Conservation (phyloP, 192 early-diverging fungal species). For the Coemansia pectinata region DNA sequence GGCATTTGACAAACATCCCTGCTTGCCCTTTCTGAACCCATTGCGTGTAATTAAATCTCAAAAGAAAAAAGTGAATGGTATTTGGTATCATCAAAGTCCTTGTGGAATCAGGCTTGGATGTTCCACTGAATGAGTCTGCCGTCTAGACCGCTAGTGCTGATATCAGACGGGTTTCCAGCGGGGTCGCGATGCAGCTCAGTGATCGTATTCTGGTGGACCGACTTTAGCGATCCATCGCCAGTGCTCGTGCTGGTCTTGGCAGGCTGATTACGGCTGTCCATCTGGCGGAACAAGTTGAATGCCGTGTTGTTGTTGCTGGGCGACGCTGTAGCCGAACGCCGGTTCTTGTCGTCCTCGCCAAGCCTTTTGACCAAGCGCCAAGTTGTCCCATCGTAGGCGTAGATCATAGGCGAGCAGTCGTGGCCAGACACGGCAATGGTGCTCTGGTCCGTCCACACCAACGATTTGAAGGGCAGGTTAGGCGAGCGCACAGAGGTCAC, state of each 20-base stretch:
- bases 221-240: slow-evolving; percentile 61
- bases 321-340: slow-evolving; percentile 47
- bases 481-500: slow-evolving; percentile 62
- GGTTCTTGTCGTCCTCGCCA: slow-evolving; percentile 74
- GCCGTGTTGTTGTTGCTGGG: slow-evolving; percentile 68
- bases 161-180: slow-evolving; percentile 21
- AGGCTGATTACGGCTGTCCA: slow-evolving; percentile 82
- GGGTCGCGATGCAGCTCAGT: slow-evolving; percentile 59
- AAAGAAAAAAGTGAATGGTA: neutral
- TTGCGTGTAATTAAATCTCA: neutral
- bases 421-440: slow-evolving; percentile 87
- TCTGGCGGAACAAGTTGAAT: slow-evolving; percentile 83
- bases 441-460: slow-evolving; percentile 75
- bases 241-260: slow-evolving; percentile 20
- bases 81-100: neutral
- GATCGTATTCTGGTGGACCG: slow-evolving; percentile 98
- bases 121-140: slow-evolving; percentile 52
- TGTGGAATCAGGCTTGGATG: slow-evolving; percentile 23
- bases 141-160: slow-evolving; percentile 51
- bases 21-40: neutral
- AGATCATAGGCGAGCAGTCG: slow-evolving; percentile 90
- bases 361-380: slow-evolving; percentile 64
- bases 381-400: slow-evolving; percentile 57
- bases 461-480: slow-evolving; percentile 74
- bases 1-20: neutral